Evolutionary conservation across 306 rosid genomes (phyloP).

Genomic region (Acacia confusa): DNA sequence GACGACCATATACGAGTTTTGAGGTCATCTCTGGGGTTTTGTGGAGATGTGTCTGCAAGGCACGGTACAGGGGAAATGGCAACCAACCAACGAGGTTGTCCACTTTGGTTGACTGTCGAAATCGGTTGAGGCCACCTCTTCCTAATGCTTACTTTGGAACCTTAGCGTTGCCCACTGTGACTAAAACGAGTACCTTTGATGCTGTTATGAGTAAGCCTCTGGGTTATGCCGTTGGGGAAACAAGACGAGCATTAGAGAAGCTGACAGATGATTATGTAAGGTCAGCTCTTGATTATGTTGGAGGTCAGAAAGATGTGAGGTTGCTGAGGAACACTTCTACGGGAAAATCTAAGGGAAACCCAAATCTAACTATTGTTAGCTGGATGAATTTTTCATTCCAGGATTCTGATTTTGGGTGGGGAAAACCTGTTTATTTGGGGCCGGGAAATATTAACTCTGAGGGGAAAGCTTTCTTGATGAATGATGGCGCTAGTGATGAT

Average conservation of each 20-base stretch:
- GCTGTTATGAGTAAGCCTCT: neutral
- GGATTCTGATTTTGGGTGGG: constrained; percentile 17
- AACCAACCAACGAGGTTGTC: neutral
- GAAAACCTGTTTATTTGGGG: constrained; percentile 1
- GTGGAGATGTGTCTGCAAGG: neutral
- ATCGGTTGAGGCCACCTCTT: neutral
- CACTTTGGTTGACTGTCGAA: neutral
- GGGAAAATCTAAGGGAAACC: neutral
- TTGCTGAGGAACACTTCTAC: neutral
- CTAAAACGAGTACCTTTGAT: neutral
- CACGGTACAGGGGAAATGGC: neutral
- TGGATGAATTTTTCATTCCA: neutral
- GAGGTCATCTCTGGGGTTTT: neutral
- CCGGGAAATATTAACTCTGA: neutral
- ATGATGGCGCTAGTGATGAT: neutral
- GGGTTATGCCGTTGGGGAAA: neutral
- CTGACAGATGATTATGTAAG: neutral
- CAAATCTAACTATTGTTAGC: neutral
- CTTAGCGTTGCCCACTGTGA: neutral
- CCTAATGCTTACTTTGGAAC: neutral
- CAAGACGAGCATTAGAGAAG: neutral
- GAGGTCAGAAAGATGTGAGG: neutral
- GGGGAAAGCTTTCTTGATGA: constrained; percentile 1
- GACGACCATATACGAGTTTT: neutral
- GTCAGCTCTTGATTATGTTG: constrained; percentile 7